Percentiles rank a stretch among this genome's conserved stretches.
phyloP scores from a whole-genome alignment of 78 protist genomes.

The Emiliania huxleyi region DNA sequence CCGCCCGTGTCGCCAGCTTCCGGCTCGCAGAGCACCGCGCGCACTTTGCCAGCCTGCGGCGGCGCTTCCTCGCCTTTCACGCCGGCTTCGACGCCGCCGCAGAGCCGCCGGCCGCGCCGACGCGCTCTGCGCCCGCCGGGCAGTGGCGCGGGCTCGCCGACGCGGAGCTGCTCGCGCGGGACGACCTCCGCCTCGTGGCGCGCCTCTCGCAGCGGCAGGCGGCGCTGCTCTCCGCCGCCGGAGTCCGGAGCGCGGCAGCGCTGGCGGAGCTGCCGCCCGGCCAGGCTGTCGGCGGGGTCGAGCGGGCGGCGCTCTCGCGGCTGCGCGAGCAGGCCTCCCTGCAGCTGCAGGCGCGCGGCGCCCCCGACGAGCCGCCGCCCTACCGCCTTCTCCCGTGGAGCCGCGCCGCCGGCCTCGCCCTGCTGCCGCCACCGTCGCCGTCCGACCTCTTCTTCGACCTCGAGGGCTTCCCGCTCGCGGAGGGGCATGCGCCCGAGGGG shows the following conservation, averaged over 20 bases:
- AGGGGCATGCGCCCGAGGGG: not conserved
- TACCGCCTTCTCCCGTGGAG: not conserved
- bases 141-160: not conserved
- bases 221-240: not conserved
- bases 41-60: not conserved
- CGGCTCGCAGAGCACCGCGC: not conserved
- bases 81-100: not conserved
- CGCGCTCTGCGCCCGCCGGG: not conserved
- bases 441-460: conserved; percentile 2
- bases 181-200: not conserved
- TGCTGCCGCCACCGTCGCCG: not conserved
- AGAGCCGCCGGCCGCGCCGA: not conserved
- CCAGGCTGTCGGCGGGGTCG: not conserved
- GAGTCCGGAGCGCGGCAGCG: not conserved
- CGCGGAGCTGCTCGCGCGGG: not conserved
- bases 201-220: not conserved
- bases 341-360: not conserved
- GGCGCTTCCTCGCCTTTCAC: not conserved
- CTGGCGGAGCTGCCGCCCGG: not conserved
- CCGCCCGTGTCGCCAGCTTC: not conserved
- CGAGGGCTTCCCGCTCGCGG: not conserved
- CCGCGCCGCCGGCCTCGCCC: not conserved
- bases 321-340: not conserved
- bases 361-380: not conserved
- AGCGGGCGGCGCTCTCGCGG: not conserved